Conservation (phyloP, 768 basidiomycete species). For the Mycena vitilis region DNA sequence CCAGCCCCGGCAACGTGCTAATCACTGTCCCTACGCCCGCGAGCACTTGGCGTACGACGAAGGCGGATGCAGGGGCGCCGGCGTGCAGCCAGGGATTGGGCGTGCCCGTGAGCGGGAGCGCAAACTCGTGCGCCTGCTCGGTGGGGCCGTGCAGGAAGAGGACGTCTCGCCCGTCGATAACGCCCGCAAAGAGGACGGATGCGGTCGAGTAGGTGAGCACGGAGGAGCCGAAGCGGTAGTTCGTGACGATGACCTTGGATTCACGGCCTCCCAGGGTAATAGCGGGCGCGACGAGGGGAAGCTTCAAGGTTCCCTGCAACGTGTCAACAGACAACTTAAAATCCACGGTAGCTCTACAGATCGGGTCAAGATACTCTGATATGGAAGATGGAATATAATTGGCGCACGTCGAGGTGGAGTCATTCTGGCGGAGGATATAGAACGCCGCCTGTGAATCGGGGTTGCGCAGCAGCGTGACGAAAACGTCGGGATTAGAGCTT, state of each 20-base stretch:
- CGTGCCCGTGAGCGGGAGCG: conserved; percentile 60
- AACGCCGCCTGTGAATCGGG: conserved; percentile 74
- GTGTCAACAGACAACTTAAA: conserved; percentile 75
- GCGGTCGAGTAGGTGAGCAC: conserved; percentile 78
- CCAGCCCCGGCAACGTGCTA: conserved; percentile 65
- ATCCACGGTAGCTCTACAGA: conserved; percentile 54
- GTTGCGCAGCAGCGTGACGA: conserved; percentile 74
- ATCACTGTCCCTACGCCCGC: conserved; percentile 54
- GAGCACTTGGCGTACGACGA: conserved; percentile 2
- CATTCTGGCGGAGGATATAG: conserved; percentile 74
- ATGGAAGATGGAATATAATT: conserved; percentile 38
- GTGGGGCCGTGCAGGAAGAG: conserved; percentile 71
- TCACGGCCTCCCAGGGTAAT: conserved; percentile 78
- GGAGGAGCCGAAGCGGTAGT: conserved; percentile 81
- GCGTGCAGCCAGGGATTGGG: conserved; percentile 47
- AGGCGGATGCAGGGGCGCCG: conserved; percentile 36
- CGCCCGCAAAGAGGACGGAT: conserved; percentile 73
- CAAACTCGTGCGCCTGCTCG: conserved; percentile 64
- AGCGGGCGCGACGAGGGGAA: conserved; percentile 64
- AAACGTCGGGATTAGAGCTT: conserved; percentile 58
- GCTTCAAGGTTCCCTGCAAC: conserved; percentile 57
- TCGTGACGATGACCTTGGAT: conserved; percentile 78
- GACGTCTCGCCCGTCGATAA: conserved; percentile 69
- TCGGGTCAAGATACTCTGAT: not conserved
- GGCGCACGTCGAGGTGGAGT: conserved; percentile 72